Conservation (phyloP, 331 rosid species). For the Cydonia oblonga region DNA sequence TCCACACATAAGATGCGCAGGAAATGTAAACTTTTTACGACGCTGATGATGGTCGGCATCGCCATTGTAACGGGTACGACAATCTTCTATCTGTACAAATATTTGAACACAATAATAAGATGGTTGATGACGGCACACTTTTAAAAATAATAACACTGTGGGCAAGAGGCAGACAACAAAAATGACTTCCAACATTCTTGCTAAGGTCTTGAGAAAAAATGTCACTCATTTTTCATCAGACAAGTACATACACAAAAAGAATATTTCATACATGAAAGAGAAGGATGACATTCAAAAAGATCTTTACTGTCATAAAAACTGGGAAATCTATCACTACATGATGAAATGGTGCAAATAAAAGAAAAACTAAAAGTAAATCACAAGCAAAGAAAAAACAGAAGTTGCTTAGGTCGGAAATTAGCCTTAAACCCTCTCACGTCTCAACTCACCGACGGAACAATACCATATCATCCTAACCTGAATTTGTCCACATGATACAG, state of each 20-base stretch:
- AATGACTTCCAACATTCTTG: neutral
- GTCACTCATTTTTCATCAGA: neutral
- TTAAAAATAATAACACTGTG: conserved; percentile 3
- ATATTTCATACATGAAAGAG: neutral
- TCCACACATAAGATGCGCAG: conserved; percentile 95
- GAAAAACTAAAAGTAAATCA: neutral
- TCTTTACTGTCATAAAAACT: neutral
- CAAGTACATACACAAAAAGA: neutral
- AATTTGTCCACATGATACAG: neutral
- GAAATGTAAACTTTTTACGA: conserved; percentile 83
- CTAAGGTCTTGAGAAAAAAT: neutral
- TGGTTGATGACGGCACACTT: conserved; percentile 7
- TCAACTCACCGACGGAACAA: neutral
- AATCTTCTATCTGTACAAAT: conserved; percentile 73
- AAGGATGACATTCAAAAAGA: neutral
- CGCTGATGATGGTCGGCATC: conserved; percentile 94
- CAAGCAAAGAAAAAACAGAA: neutral
- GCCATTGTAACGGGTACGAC: conserved; percentile 93
- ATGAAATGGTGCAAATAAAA: neutral
- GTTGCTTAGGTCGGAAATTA: neutral
- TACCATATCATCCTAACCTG: neutral
- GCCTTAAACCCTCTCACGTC: neutral
- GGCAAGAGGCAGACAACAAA: neutral
- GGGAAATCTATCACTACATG: neutral
- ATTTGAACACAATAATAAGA: conserved; percentile 18